A percentile compares a stretch with the other conserved stretches of the same genome.
Evolutionary conservation across 768 basidiomycete genomes (phyloP).

Genomic region (Cystobasidium ongulense): DNA sequence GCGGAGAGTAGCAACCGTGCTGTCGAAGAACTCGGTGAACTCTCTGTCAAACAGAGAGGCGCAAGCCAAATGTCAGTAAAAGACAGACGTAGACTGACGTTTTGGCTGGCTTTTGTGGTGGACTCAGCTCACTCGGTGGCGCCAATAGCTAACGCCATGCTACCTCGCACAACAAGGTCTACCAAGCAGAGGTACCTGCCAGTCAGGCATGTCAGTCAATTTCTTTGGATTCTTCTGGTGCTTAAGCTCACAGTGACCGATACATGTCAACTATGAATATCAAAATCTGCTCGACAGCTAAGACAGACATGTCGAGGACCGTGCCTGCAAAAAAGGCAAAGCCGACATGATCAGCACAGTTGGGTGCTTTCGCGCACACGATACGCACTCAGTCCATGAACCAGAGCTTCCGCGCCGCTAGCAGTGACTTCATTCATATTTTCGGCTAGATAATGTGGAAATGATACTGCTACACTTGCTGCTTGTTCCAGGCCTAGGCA

Average conservation of each 20-base stretch:
- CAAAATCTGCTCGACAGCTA: constrained; percentile 14
- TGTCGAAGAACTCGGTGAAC: constrained; percentile 12
- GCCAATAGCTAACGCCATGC: constrained; percentile 65
- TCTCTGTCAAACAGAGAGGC: neutral
- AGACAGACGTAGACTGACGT: neutral
- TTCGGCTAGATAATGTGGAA: constrained; percentile 25
- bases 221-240: neutral
- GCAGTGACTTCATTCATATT: constrained; percentile 26
- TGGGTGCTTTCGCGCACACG: too few relatives aligned
- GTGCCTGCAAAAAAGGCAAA: neutral
- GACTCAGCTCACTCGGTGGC: constrained; percentile 78
- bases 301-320: constrained; percentile 16
- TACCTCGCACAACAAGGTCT: constrained; percentile 77
- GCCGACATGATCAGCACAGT: neutral
- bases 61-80: neutral
- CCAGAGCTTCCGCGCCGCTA: constrained; percentile 16
- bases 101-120: constrained; percentile 46
- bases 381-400: constrained; percentile 15
- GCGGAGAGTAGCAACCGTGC: neutral
- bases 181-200: constrained; percentile 70
- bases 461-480: constrained; percentile 20
- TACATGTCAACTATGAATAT: constrained; percentile 80
- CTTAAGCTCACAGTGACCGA: constrained; percentile 57
- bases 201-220: neutral
- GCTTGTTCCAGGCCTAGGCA: constrained; percentile 22